Evolutionary conservation across 306 rosid genomes (phyloP).

Genomic region (Lathyrus sativus): DNA sequence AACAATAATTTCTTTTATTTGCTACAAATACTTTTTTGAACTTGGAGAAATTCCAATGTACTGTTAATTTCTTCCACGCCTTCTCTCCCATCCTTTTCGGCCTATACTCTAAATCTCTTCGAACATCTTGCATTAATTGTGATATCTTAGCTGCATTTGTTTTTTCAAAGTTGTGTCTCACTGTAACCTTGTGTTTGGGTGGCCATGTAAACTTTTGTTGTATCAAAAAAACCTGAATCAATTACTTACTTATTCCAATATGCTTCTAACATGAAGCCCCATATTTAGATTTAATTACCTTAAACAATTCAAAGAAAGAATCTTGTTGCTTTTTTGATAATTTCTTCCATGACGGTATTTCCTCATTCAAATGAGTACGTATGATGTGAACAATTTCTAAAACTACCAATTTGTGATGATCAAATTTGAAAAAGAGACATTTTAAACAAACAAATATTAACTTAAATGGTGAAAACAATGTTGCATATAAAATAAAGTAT

Average conservation of each 20-base stretch:
- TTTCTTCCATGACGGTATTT: neutral
- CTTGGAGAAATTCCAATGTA: neutral
- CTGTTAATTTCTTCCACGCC: neutral
- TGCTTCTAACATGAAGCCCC: too few relatives aligned
- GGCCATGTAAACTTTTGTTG: neutral
- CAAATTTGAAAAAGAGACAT: neutral
- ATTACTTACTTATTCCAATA: too few relatives aligned
- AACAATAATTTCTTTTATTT: too few relatives aligned
- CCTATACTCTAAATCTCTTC: too few relatives aligned
- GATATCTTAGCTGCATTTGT: neutral
- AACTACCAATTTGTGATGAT: neutral
- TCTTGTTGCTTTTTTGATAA: neutral
- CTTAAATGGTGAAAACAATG: too few relatives aligned
- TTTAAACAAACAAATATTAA: too few relatives aligned
- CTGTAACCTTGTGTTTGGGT: neutral
- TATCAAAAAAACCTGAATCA: neutral
- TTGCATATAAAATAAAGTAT: too few relatives aligned
- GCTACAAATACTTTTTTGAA: neutral
- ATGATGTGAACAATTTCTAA: neutral
- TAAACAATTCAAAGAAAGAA: neutral
- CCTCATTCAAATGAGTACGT: neutral
- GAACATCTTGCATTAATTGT: neutral
- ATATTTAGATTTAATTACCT: neutral
- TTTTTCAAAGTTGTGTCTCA: neutral
- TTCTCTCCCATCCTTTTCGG: neutral